Conservation (phyloP, 2,329 filamentous ascomycete species). For the Fusarium cyanostomum region DNA sequence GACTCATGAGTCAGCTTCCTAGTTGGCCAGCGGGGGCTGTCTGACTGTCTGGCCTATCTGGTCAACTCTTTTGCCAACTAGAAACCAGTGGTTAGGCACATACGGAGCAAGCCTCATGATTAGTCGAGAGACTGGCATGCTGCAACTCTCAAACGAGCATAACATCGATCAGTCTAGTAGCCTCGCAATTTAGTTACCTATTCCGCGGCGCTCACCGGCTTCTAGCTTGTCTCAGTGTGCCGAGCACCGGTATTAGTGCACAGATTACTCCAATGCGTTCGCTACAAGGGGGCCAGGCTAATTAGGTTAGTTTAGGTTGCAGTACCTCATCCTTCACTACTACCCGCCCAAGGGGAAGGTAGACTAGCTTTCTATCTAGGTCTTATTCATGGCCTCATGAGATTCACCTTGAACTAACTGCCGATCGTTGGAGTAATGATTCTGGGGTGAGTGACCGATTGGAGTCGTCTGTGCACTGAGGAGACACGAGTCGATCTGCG, state of each 20-base stretch:
- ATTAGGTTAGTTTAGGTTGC: not conserved
- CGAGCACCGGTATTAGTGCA: not conserved
- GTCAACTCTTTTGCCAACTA: not conserved
- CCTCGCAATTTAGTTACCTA: no score
- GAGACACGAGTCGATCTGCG: no score
- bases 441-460: not conserved
- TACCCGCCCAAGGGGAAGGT: not conserved
- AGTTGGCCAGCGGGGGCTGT: not conserved
- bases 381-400: not conserved
- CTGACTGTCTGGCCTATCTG: not conserved
- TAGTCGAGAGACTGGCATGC: not conserved
- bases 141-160: not conserved
- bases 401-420: not conserved
- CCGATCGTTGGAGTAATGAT: not conserved
- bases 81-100: not conserved
- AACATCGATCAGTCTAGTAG: not conserved
- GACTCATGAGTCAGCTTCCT: not conserved
- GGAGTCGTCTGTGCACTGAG: not conserved
- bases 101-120: not conserved
- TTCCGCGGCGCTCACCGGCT: no score
- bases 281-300: no score
- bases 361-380: not conserved
- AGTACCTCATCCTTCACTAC: not conserved
- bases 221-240: not conserved
- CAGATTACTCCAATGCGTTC: no score